phyloP scores from a whole-genome alignment of 2,329 filamentous ascomycete genomes.

The Fusarium sulawesiense region DNA sequence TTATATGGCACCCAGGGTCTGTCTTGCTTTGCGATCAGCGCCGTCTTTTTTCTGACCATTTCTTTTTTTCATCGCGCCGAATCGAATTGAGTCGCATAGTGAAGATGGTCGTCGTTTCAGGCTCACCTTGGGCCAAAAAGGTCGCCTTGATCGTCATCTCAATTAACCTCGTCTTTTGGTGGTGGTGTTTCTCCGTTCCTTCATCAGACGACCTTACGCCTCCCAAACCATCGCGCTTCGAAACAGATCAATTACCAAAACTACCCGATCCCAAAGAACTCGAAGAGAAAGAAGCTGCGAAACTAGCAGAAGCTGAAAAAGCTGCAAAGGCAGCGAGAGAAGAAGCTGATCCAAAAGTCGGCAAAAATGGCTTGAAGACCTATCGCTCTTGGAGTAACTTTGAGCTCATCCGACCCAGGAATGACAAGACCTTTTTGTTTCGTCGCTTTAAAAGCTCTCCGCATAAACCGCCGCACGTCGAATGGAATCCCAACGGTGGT shows the following conservation, averaged over 20 bases:
- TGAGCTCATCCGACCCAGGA: slow-evolving; percentile 28
- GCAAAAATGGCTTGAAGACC: slow-evolving; percentile 6
- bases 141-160: slow-evolving; percentile 12
- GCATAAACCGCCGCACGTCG: slow-evolving; percentile 39
- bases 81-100: background rate
- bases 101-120: slow-evolving; percentile 32
- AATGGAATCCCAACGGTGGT: slow-evolving; percentile 29
- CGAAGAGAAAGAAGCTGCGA: background rate
- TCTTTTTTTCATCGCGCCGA: background rate
- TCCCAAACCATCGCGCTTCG: background rate
- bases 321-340: background rate
- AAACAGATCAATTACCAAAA: background rate
- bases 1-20: slow-evolving; percentile 23
- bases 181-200: slow-evolving; percentile 4
- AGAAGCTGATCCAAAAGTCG: background rate
- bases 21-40: slow-evolving; percentile 10
- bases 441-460: slow-evolving; percentile 43
- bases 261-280: background rate
- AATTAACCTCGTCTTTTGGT: slow-evolving; percentile 24
- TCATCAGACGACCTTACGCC: slow-evolving; percentile 6
- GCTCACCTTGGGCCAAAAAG: slow-evolving; percentile 31
- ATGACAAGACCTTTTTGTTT: slow-evolving; percentile 27
- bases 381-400: slow-evolving; percentile 39
- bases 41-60: background rate
- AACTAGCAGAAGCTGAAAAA: background rate